Evolutionary conservation across 164 flowering plant genomes (phyloP), one percentile per base, ranked within the genome.

Genomic region (Annona cherimola): DNA sequence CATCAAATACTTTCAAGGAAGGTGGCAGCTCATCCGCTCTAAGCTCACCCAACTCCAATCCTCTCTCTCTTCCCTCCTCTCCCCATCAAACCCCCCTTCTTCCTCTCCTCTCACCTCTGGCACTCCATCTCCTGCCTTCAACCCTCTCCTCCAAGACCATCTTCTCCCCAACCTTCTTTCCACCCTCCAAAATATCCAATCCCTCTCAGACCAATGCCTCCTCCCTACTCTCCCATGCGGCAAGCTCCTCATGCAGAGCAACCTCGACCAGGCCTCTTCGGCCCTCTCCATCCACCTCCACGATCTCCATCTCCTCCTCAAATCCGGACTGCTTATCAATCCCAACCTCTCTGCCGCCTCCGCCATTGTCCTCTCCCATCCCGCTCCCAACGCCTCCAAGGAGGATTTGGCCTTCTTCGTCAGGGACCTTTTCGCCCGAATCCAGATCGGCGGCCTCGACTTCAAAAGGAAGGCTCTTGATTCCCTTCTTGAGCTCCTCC

Each of bases 371-470:
- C 82, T 93, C 18, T 85, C 93, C 3, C 87, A 83, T 6, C 96
- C 96, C 0, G 83, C 77, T 6, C 81, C 86, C 5, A 79, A 76
- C 7, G 77, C 94, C 2, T 75, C 65, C 16, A 83, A 80, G 18
- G 92, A 89, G 4, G 93, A 89, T 9, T 20, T 90, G 1, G 78
- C 68, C 1, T 83, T 90, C 42, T 92, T 84, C 71, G 69, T 90
- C 18, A 74, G 81, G 16, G 98, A 93, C 63, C 80, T 89, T 8
- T 89, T 93, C 76, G 80, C 96, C 3, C 76, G 98, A 50, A 43
- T 93, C 0, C 94, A 89, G 79, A 86, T 93, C 80, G 98, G 96
- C 1, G 91, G 96, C 5, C 43, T 81, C 19, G 98, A 90, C 74
- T 89, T 88, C 81, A 90, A 90, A 82, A 79, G 72, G 72, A 87